Percentiles rank a stretch among this genome's conserved stretches.
phyloP scores from a whole-genome alignment of 441 rosid species.

The Syzygium malaccense region DNA sequence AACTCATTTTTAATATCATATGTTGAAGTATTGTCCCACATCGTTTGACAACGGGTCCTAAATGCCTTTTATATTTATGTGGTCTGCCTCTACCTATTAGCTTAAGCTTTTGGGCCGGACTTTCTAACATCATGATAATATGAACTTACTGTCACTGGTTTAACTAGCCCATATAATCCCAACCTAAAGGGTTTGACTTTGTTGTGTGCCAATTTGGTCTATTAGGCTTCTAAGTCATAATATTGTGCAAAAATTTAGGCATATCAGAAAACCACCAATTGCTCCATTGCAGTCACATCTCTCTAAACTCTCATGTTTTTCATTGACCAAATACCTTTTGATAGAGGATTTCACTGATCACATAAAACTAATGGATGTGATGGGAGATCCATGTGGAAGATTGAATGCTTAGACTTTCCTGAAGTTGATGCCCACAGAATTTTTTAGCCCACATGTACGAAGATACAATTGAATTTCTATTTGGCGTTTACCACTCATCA shows the following conservation, averaged over 20 bases:
- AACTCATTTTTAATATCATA: background rate
- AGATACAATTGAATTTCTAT: background rate
- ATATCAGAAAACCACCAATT: background rate
- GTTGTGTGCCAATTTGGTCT: background rate
- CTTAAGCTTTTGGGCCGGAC: too few species aligned
- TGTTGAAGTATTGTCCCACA: too few species aligned
- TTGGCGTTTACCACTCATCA: background rate
- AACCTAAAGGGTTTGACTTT: background rate
- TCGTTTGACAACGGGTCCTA: too few species aligned
- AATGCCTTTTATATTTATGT: too few species aligned
- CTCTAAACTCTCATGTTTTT: background rate
- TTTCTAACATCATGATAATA: background rate
- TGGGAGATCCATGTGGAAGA: background rate
- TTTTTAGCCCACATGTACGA: background rate
- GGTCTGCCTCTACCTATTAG: too few species aligned
- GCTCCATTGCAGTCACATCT: background rate
- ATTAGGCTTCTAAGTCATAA: background rate
- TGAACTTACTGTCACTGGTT: background rate
- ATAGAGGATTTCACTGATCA: background rate
- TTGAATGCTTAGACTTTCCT: background rate
- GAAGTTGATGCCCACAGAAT: background rate
- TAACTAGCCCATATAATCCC: background rate
- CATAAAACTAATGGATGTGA: background rate
- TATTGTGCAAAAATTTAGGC: background rate
- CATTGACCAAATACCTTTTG: background rate